Evolutionary conservation across 169 alveolate genomes (phyloP).

Genomic region (Perkinsus olseni): DNA sequence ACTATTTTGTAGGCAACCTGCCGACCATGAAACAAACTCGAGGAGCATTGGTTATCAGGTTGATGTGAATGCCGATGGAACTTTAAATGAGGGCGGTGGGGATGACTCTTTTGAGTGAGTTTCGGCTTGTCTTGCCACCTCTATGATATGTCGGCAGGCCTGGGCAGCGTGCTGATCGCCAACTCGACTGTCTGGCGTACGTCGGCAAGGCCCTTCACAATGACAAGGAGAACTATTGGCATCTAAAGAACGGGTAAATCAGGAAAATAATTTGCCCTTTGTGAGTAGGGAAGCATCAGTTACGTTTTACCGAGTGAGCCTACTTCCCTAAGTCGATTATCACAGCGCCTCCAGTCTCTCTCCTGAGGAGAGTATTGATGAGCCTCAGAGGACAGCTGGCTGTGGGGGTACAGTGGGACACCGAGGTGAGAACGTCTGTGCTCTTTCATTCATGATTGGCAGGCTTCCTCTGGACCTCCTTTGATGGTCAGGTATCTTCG

Average conservation of each 20-base stretch:
- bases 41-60: not conserved
- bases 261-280: not conserved
- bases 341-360: not conserved
- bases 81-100: not conserved
- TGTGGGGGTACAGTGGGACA: not conserved
- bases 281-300: not conserved
- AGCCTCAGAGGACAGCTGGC: not conserved
- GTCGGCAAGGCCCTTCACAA: not conserved
- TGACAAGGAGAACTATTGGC: not conserved
- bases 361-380: not conserved
- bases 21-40: not conserved
- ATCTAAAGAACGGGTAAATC: not conserved
- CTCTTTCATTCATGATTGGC: too few relatives aligned
- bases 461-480: not conserved
- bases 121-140: not conserved
- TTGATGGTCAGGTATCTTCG: not conserved
- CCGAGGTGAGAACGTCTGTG: not conserved
- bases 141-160: not conserved
- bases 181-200: not conserved
- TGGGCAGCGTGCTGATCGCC: not conserved
- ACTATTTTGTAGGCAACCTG: not conserved
- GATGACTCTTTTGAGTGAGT: not conserved
- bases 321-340: not conserved
- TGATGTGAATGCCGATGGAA: not conserved
- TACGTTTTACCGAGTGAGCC: not conserved